Conservation (phyloP, 306 rosid genomes). For the Betula pendula region DNA sequence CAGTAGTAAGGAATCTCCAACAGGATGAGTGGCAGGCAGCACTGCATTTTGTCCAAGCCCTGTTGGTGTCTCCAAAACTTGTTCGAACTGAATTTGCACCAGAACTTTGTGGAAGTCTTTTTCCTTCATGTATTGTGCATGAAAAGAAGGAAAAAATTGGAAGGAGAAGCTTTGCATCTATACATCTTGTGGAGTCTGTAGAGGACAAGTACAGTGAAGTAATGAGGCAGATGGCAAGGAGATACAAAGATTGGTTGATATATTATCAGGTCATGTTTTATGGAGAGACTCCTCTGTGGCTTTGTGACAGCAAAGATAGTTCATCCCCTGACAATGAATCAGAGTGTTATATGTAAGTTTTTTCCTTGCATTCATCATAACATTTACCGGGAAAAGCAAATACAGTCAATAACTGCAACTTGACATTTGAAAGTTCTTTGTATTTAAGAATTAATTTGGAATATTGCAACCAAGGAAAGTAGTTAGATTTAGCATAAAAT, state of each 20-base stretch:
- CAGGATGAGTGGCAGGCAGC: constrained; percentile 83
- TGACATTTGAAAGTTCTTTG: not conserved
- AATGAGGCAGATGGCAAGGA: constrained; percentile 57
- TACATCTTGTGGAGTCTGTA: not conserved
- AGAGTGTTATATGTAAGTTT: constrained; percentile 45
- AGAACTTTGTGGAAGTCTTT: constrained; percentile 50
- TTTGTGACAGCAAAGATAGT: constrained; percentile 33
- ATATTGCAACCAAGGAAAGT: not conserved
- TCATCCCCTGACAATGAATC: constrained; percentile 30
- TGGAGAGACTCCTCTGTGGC: constrained; percentile 56
- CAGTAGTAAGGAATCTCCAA: constrained; percentile 58
- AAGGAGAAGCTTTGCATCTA: constrained; percentile 30
- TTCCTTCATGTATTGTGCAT: constrained; percentile 27
- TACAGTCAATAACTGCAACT: not conserved
- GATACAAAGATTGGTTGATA: constrained; percentile 61
- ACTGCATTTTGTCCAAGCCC: constrained; percentile 74
- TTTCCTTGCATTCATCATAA: constrained; percentile 22
- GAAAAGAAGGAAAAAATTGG: constrained; percentile 18
- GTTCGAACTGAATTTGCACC: constrained; percentile 61
- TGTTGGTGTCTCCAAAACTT: constrained; percentile 61
- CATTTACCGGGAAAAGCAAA: not conserved
- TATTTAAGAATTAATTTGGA: not conserved
- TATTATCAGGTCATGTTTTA: constrained; percentile 76
- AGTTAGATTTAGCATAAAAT: not conserved
- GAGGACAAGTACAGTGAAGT: constrained; percentile 43